phyloP scores from a whole-genome alignment of 805 yeast species.

The Candida rishiriensis region DNA sequence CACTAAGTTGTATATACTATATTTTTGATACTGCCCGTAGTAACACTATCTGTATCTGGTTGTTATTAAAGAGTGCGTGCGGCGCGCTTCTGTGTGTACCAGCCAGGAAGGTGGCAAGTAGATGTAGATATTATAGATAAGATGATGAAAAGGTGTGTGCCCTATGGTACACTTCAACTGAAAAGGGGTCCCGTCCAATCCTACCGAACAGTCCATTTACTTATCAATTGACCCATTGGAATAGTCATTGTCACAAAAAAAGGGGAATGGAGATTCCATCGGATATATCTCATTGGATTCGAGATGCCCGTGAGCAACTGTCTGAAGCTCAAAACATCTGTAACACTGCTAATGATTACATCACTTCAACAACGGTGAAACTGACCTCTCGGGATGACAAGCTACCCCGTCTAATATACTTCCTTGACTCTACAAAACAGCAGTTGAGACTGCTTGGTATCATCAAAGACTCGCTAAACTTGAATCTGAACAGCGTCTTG shows the following conservation, averaged over 20 bases:
- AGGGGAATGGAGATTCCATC: background rate
- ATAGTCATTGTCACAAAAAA: background rate
- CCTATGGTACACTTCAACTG: no score
- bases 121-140: no score
- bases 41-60: no score
- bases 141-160: no score
- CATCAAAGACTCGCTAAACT: conserved; percentile 24
- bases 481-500: conserved; percentile 25
- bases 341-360: conserved; percentile 41
- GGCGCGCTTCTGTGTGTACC: no score
- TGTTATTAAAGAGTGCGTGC: no score
- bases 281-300: conserved; percentile 31
- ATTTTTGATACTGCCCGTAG: background rate
- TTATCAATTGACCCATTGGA: background rate
- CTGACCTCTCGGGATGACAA: conserved; percentile 37
- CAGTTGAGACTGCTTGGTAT: conserved; percentile 42
- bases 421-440: conserved; percentile 40
- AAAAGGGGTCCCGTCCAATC: no score
- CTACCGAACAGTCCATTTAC: background rate
- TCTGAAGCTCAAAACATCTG: conserved; percentile 48
- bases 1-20: background rate
- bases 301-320: conserved; percentile 45
- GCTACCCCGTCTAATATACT: conserved; percentile 40
- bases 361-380: conserved; percentile 33
- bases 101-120: no score